Percentiles rank a stretch among this genome's conserved stretches.
These are phyloP conservation scores for Citrullus colocynthis DNA, from an alignment of 306 rosid species.

Conservation along the genomic window DNA sequence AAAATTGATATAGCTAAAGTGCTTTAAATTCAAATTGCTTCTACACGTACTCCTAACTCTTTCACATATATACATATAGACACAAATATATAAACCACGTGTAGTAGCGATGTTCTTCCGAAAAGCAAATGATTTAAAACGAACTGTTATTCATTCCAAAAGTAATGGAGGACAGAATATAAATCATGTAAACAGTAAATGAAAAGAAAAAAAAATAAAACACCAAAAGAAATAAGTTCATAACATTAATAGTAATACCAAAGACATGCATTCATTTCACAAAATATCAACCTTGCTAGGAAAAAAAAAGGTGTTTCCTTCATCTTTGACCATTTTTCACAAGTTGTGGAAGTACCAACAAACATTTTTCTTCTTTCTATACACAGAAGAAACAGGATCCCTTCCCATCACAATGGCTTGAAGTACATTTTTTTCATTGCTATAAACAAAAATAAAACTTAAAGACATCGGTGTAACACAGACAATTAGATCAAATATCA, in stretches of 20 bases:
- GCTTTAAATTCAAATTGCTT: too few relatives aligned
- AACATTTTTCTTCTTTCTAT: neutral
- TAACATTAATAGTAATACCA: neutral
- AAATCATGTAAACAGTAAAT: too few relatives aligned
- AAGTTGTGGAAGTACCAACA: neutral
- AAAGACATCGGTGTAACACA: neutral
- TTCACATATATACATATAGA: too few relatives aligned
- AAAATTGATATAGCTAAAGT: too few relatives aligned
- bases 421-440: neutral
- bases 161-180: too few relatives aligned
- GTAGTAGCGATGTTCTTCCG: too few relatives aligned
- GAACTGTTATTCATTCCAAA: too few relatives aligned
- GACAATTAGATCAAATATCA: neutral
- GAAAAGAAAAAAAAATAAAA: too few relatives aligned
- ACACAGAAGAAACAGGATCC: neutral
- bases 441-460: neutral
- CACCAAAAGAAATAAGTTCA: too few relatives aligned
- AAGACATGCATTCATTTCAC: neutral
- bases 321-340: neutral
- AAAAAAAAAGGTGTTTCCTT: neutral
- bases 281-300: neutral
- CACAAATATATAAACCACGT: too few relatives aligned
- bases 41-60: too few relatives aligned
- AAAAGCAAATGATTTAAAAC: too few relatives aligned
- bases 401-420: neutral